A percentile compares a stretch with the other conserved stretches of the same genome.
Conservation (phyloP, 2,329 filamentous ascomycete genomes). For the Colletotrichum sp. region DNA sequence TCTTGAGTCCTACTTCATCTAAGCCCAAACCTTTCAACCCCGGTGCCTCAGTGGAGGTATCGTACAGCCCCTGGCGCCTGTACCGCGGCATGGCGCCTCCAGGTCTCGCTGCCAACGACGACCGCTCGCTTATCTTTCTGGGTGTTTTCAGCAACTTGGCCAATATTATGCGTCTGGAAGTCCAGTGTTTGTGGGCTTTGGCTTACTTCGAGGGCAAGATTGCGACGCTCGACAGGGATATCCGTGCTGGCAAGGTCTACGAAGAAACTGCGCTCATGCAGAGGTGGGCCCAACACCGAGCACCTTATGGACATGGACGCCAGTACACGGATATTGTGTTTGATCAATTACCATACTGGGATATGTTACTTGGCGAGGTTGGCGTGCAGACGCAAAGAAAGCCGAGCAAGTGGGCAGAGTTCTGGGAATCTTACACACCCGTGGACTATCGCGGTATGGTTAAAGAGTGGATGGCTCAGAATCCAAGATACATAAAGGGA, state of each 20-base stretch:
- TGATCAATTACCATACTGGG: conserved; percentile 63
- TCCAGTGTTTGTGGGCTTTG: conserved; percentile 58
- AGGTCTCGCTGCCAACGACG: conserved; percentile 33
- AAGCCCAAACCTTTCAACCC: conserved; percentile 19
- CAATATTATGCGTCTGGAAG: conserved; percentile 47
- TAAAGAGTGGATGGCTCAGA: conserved; percentile 40
- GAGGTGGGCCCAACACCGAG: conserved; percentile 56
- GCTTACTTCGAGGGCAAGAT: conserved; percentile 61
- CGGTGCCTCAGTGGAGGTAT: conserved; percentile 13
- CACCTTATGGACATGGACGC: conserved; percentile 56
- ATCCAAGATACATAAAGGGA: too few relatives aligned
- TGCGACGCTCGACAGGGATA: conserved; percentile 1
- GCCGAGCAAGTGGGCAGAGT: conserved; percentile 36
- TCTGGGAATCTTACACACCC: conserved; percentile 49
- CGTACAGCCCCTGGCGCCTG: conserved; percentile 27
- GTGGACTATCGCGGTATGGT: conserved; percentile 49
- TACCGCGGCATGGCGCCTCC: conserved; percentile 31
- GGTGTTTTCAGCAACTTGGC: conserved; percentile 51
- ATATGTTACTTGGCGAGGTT: conserved; percentile 59
- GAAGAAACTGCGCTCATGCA: conserved; percentile 53
- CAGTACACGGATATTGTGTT: conserved; percentile 61
- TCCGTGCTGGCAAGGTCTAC: conserved; percentile 2
- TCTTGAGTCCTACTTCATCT: conserved; percentile 3
- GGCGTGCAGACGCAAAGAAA: conserved; percentile 48
- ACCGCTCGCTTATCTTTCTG: conserved; percentile 52